phyloP scores from a whole-genome alignment of 495 filamentous ascomycete genomes.

The Tetracladium marchalianum region DNA sequence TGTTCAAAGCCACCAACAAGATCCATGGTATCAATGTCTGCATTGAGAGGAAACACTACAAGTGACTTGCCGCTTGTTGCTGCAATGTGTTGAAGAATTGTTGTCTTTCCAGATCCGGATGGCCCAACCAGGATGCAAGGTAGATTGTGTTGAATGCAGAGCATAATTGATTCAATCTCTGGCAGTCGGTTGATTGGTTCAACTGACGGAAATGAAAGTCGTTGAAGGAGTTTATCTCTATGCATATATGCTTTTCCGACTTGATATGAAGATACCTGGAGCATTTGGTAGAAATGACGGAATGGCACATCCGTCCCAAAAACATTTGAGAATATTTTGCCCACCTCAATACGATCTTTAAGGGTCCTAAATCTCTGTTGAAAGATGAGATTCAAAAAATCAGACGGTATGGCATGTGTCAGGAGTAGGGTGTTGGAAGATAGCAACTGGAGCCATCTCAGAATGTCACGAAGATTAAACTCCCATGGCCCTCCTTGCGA shows the following conservation, averaged over 20 bases:
- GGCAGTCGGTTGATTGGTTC: constrained; percentile 48
- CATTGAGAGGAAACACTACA: constrained; percentile 73
- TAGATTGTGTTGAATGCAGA: constrained; percentile 76
- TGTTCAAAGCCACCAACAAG: constrained; percentile 96
- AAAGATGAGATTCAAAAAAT: constrained; percentile 77
- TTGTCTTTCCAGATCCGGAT: constrained; percentile 80
- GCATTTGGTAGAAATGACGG: constrained; percentile 42
- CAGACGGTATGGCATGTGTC: constrained; percentile 38
- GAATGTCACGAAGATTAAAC: constrained; percentile 87
- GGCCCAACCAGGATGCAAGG: constrained; percentile 83
- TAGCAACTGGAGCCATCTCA: constrained; percentile 77
- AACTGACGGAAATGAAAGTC: constrained; percentile 41
- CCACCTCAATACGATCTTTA: constrained; percentile 53
- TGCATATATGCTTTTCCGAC: constrained; percentile 66
- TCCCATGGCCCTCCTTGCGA: constrained; percentile 90
- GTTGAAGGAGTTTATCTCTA: constrained; percentile 48
- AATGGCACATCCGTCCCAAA: constrained; percentile 32
- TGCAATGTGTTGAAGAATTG: constrained; percentile 68
- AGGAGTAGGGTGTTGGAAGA: constrained; percentile 45
- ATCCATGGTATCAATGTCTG: constrained; percentile 94
- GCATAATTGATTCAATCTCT: constrained; percentile 74
- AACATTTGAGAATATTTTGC: constrained; percentile 48
- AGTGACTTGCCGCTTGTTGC: constrained; percentile 61
- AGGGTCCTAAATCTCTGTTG: constrained; percentile 74
- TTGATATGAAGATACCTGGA: constrained; percentile 61